phyloP scores from a whole-genome alignment of 2,329 filamentous ascomycete species.

The Aspergillus fructus region DNA sequence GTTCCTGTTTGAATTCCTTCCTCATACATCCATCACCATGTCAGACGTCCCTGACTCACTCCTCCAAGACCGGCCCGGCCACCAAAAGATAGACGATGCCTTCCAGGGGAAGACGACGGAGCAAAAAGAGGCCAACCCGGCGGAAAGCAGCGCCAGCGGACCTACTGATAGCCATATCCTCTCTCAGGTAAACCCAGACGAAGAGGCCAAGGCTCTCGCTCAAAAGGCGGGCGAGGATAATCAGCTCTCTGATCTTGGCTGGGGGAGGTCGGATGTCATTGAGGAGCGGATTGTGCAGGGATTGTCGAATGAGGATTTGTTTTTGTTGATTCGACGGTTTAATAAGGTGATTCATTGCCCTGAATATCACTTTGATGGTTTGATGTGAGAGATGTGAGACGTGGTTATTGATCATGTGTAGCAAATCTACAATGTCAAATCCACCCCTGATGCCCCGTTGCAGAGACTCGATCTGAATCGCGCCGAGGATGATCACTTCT shows the following conservation, averaged over 20 bases:
- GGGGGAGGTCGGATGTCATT: constrained; percentile 11
- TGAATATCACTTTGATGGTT: background rate
- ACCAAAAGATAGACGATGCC: background rate
- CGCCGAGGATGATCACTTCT: constrained; percentile 79
- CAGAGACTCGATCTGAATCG: constrained; percentile 75
- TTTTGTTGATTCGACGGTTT: constrained; percentile 70
- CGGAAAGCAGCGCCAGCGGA: background rate
- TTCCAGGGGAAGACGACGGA: background rate
- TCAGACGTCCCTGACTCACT: background rate
- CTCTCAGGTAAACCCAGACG: constrained; percentile 15
- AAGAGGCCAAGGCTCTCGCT: constrained; percentile 16
- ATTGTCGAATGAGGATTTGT: constrained; percentile 66
- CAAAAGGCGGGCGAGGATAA: constrained; percentile 15
- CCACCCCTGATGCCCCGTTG: constrained; percentile 58
- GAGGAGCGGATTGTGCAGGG: constrained; percentile 15
- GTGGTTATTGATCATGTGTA: constrained; percentile 27
- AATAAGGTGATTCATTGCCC: constrained; percentile 48
- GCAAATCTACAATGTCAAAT: constrained; percentile 72
- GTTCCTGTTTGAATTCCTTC: background rate
- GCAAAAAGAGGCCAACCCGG: background rate
- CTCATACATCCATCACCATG: background rate
- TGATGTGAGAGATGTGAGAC: background rate
- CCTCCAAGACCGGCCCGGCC: background rate
- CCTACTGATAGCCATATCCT: constrained; percentile 21
- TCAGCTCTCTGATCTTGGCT: constrained; percentile 16